These are phyloP conservation scores for Lizonia empirigonia DNA, from an alignment of 2,329 filamentous ascomycete genomes.

Conservation along the genomic window DNA sequence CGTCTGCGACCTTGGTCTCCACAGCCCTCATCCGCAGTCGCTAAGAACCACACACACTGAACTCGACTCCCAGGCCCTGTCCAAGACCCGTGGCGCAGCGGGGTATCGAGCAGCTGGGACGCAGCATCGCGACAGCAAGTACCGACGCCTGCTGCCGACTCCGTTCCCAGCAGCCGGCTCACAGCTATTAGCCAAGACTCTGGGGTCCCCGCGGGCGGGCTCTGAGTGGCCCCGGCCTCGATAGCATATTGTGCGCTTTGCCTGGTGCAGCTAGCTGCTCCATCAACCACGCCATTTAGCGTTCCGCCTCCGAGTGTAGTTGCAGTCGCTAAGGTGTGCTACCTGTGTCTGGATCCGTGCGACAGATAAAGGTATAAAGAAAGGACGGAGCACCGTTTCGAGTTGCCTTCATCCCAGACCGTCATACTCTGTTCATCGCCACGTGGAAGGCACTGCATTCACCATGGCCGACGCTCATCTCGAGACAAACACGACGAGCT, in stretches of 20 bases:
- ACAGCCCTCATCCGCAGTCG: background rate
- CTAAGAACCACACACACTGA: background rate
- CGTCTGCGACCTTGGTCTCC: background rate
- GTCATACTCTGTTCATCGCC: background rate
- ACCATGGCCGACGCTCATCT: slow-evolving; percentile 5
- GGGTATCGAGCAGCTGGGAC: slow-evolving; percentile 12
- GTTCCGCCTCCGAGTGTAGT: background rate
- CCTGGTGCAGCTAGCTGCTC: background rate
- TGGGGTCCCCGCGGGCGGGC: slow-evolving; percentile 4
- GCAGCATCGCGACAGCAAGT: slow-evolving; percentile 7
- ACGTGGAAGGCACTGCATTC: background rate
- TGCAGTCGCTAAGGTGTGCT: slow-evolving; percentile 9
- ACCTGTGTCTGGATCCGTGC: slow-evolving; percentile 1
- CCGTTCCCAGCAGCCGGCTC: slow-evolving; percentile 13
- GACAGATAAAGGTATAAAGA: slow-evolving; percentile 9
- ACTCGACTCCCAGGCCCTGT: background rate
- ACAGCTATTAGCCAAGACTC: background rate
- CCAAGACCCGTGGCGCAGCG: slow-evolving; percentile 16
- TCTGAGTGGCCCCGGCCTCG: slow-evolving; percentile 3
- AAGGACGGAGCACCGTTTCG: slow-evolving; percentile 10
- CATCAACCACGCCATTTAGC: background rate
- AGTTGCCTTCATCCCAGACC: slow-evolving; percentile 1
- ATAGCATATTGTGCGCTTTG: background rate
- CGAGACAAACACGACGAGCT: slow-evolving; percentile 28
- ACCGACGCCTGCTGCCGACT: slow-evolving; percentile 19